A percentile compares a stretch with the other conserved stretches of the same genome.
Evolutionary conservation across 2,329 filamentous ascomycete species (phyloP).

Genomic region (Zasmidium cellare): DNA sequence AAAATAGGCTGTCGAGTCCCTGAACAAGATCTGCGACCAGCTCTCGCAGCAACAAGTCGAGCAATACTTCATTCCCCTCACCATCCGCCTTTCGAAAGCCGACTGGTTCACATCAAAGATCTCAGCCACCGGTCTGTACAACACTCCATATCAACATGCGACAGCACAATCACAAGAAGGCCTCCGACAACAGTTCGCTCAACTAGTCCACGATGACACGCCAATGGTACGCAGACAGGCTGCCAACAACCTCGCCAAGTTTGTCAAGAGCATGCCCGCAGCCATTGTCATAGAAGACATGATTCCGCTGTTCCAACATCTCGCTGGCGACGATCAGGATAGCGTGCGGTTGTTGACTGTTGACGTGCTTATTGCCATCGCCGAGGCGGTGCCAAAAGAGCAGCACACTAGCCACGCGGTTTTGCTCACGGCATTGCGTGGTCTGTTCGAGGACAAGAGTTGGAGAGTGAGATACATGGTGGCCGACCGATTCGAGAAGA

Average conservation of each 20-base stretch:
- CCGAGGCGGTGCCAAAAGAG: conserved; percentile 96
- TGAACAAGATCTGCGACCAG: conserved; percentile 98
- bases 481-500: conserved; percentile 98
- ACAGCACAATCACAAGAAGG: conserved; percentile 84
- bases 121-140: conserved; percentile 94
- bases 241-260: conserved; percentile 94
- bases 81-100: conserved; percentile 93
- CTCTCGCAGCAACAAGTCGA: conserved; percentile 91
- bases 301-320: conserved; percentile 97
- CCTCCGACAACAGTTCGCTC: conserved; percentile 86
- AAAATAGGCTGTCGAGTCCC: conserved; percentile 86
- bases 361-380: conserved; percentile 92
- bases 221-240: conserved; percentile 98
- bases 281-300: conserved; percentile 94
- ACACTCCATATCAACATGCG: conserved; percentile 88
- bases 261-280: conserved; percentile 94
- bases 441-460: conserved; percentile 97
- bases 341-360: conserved; percentile 95
- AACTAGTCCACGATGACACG: conserved; percentile 95
- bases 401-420: conserved; percentile 96
- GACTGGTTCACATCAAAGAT: conserved; percentile 99
- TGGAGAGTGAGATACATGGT: conserved; percentile 99
- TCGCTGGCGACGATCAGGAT: conserved; percentile 95
- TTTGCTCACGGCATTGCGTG: conserved; percentile 83
- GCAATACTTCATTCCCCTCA: conserved; percentile 94